Evolutionary conservation across 805 yeast genomes (phyloP).

Genomic region (Ogataea naganishii): DNA sequence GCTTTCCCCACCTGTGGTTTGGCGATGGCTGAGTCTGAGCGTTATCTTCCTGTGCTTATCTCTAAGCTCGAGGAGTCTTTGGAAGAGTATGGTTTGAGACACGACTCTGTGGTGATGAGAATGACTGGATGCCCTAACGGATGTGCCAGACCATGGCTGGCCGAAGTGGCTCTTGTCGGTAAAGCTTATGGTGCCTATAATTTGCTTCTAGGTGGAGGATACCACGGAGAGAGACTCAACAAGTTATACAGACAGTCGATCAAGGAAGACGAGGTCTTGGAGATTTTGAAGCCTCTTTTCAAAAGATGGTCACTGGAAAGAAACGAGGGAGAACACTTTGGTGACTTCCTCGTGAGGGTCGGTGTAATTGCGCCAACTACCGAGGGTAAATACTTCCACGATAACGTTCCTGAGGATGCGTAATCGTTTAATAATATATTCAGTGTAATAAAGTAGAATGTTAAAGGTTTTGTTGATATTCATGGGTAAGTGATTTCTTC

Average conservation of each 20-base stretch:
- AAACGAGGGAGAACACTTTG: conserved; percentile 86
- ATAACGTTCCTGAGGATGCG: conserved; percentile 78
- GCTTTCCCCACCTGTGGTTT: conserved; percentile 98
- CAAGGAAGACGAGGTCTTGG: conserved; percentile 82
- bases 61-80: conserved; percentile 76
- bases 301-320: conserved; percentile 93
- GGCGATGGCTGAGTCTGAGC: conserved; percentile 98
- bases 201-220: conserved; percentile 93
- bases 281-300: conserved; percentile 73
- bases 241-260: conserved; percentile 82
- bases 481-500: too few relatives aligned
- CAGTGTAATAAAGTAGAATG: too few relatives aligned
- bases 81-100: conserved; percentile 89
- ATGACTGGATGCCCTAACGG: conserved; percentile 99
- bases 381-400: conserved; percentile 93
- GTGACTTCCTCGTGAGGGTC: conserved; percentile 81
- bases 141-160: conserved; percentile 97
- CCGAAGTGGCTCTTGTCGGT: conserved; percentile 92
- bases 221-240: conserved; percentile 86
- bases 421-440: conserved; percentile 11
- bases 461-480: too few relatives aligned
- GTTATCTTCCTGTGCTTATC: conserved; percentile 78
- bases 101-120: conserved; percentile 91
- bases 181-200: conserved; percentile 92
- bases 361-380: conserved; percentile 85